Conservation (phyloP, 352 stramenopile genomes). For the Thalassiosira livingstoniorum region DNA sequence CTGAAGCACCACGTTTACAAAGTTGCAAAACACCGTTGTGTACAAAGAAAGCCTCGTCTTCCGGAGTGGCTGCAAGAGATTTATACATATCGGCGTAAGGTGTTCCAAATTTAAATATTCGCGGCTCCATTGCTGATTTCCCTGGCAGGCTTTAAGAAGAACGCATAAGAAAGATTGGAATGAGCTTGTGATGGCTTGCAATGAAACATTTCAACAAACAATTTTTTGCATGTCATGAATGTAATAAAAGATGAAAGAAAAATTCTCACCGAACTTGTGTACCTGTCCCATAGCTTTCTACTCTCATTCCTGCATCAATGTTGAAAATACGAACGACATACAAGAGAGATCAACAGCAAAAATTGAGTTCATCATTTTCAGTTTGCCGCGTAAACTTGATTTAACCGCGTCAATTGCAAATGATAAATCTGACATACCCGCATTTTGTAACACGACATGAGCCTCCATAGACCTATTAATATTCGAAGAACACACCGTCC, state of each 20-base stretch:
- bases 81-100: constrained; percentile 85
- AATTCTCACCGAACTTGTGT: constrained; percentile 72
- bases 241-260: neutral
- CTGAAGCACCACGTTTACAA: constrained; percentile 79
- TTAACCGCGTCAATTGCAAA: no score
- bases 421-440: constrained; percentile 46
- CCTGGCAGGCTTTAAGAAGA: constrained; percentile 64
- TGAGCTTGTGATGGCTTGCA: no score
- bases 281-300: constrained; percentile 85
- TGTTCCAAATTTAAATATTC: constrained; percentile 86
- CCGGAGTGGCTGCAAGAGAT: constrained; percentile 68
- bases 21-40: constrained; percentile 84
- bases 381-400: no score
- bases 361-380: neutral
- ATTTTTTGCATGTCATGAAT: constrained; percentile 15
- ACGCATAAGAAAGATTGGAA: no score
- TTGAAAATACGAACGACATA: neutral
- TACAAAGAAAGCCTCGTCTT: constrained; percentile 82
- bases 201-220: no score
- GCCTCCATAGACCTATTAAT: constrained; percentile 88
- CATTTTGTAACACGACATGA: constrained; percentile 85
- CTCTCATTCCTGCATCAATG: constrained; percentile 64
- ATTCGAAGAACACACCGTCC: constrained; percentile 85
- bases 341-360: neutral
- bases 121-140: constrained; percentile 77